These are phyloP conservation scores for Phytophthora cactorum DNA, from an alignment of 352 stramenopile species.

Conservation along the genomic window DNA sequence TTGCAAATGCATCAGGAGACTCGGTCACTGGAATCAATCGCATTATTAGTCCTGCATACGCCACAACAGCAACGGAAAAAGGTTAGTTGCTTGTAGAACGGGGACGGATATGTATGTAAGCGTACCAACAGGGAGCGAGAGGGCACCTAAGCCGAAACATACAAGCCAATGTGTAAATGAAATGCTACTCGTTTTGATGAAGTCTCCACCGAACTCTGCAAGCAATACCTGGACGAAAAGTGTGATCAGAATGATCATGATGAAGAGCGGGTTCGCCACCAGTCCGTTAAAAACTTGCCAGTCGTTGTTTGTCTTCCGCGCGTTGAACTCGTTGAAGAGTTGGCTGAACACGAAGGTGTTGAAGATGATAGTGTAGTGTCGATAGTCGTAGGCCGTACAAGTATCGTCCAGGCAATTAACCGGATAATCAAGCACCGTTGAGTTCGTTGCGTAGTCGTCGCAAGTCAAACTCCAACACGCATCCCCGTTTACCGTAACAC, in stretches of 20 bases:
- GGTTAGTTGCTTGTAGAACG: not conserved
- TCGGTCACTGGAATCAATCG: conserved; percentile 75
- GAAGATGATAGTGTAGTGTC: conserved; percentile 98
- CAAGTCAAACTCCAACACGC: conserved; percentile 59
- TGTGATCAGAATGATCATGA: conserved; percentile 92
- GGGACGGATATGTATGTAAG: not conserved
- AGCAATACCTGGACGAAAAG: conserved; percentile 96
- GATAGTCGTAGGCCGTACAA: conserved; percentile 76
- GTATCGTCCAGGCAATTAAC: conserved; percentile 50
- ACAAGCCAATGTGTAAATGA: conserved; percentile 66
- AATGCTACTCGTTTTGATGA: conserved; percentile 80
- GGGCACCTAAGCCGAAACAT: conserved; percentile 61
- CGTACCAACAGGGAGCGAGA: conserved; percentile 78
- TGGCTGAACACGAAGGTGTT: conserved; percentile 98
- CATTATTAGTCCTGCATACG: conserved; percentile 65
- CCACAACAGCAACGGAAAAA: not conserved
- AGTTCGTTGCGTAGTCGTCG: conserved; percentile 59
- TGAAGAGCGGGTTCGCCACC: conserved; percentile 92
- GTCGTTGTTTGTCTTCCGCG: conserved; percentile 92
- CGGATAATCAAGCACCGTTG: conserved; percentile 49
- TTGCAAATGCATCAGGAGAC: conserved; percentile 68
- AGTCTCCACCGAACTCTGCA: conserved; percentile 94
- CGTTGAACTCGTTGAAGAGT: conserved; percentile 93
- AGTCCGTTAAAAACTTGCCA: conserved; percentile 96
- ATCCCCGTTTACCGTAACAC: conserved; percentile 52